Evolutionary conservation across 2,329 filamentous ascomycete genomes (phyloP), one percentile per base, ranked within the genome.

Genomic region (Lachnellula subtilissima): DNA sequence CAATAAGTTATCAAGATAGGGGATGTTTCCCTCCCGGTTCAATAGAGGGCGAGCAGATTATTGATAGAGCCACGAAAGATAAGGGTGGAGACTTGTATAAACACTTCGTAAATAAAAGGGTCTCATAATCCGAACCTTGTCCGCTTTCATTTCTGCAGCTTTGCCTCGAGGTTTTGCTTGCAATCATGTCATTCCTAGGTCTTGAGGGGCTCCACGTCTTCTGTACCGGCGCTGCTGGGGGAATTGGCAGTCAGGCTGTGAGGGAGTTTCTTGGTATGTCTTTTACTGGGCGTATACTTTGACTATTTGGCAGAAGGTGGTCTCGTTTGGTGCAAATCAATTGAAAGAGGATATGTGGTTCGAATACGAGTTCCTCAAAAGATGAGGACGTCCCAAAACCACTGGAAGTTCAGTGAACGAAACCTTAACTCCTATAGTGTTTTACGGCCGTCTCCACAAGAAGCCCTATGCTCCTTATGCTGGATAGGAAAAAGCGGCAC

Each of bases 201-300:
- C 53, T 64, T 35, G 62, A 64, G 55, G 58, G 58, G 11, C 52
- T 48, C 25, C 78, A 82, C 69, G 78, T 78, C 35, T 80, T 83
- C 56, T 71, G 82, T 25, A 80, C 79, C 0, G 79, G 79, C 15
- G 78, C 78, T 15, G 74, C 75, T 15, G 77, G 78, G 14, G 76
- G 76, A 3, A 79, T 82, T 65, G 80, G 79, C 2, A 70, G 69
- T 39, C 73, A 75, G 11, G 76, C 76, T 12, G 76, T 81, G 4
- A 70, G 72, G 49, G 78, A 82, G 61, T 80, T 83, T 51, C 65
- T 81, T 54, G 73, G 79, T 81, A 71, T 45, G 72, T 65, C 35
- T n/a, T 15, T 49, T 17, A 17, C 17, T n/a, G 5, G 25, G 25
- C 25, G 5, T 25, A 43, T 43, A 43, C 17, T 7, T 22, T 43